Evolutionary conservation across 441 rosid species (phyloP).

Genomic region (Populus tomentosa): DNA sequence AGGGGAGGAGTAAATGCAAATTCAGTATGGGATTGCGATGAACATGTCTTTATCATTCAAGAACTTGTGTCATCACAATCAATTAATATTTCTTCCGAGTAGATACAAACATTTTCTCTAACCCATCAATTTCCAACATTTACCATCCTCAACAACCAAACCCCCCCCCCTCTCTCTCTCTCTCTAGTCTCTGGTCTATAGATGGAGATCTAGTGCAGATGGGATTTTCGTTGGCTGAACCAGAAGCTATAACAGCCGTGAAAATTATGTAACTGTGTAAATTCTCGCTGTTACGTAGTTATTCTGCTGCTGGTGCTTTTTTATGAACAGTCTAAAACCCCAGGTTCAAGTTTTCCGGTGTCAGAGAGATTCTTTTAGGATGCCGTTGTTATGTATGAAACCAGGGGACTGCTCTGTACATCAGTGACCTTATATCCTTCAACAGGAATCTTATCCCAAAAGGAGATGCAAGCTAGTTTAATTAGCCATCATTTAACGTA

Average conservation of each 20-base stretch:
- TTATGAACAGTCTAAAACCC: neutral
- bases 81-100: constrained; percentile 4
- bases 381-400: neutral
- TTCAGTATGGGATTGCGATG: constrained; percentile 36
- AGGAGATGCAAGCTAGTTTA: neutral
- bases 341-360: constrained; percentile 10
- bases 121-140: constrained; percentile 43
- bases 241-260: neutral
- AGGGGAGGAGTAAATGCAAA: constrained; percentile 27
- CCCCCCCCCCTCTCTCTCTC: neutral
- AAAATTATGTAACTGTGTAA: neutral
- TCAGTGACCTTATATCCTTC: neutral
- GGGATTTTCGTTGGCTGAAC: neutral
- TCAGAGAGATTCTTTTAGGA: neutral
- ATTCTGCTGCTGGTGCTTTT: neutral
- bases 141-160: constrained; percentile 38
- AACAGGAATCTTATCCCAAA: neutral
- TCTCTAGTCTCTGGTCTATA: neutral
- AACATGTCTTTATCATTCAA: constrained; percentile 1
- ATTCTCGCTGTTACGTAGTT: neutral
- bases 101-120: constrained; percentile 20
- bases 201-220: neutral
- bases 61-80: constrained; percentile 14
- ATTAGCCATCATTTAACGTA: too few species aligned
- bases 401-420: neutral